A percentile compares a stretch with the other conserved stretches of the same genome.
phyloP scores from a whole-genome alignment of 2,329 filamentous ascomycete genomes.

The Cryphonectria radicalis region DNA sequence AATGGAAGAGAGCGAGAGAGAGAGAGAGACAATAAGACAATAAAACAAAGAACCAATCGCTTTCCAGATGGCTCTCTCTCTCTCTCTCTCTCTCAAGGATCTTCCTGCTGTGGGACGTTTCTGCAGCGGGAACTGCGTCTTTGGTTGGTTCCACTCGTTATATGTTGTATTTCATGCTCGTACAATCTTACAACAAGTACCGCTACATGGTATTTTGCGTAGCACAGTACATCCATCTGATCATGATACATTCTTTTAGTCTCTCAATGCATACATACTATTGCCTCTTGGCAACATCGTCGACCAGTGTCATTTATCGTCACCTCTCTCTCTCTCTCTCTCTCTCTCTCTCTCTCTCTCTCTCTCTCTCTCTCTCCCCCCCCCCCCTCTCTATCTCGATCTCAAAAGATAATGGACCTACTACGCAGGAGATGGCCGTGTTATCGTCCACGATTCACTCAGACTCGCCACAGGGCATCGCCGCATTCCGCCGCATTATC shows the following conservation, averaged over 20 bases:
- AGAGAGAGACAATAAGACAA: neutral
- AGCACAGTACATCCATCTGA: neutral
- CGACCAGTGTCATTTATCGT: neutral
- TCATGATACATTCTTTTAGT: neutral
- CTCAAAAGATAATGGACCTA: neutral
- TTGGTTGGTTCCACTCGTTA: neutral
- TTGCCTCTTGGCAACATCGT: neutral
- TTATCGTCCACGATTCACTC: neutral
- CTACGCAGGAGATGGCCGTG: neutral
- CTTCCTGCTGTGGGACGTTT: neutral
- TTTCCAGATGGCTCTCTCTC: neutral
- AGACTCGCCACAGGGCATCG: neutral
- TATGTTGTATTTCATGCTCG: neutral
- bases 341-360: too few species aligned
- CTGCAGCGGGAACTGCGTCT: neutral
- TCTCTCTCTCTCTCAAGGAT: neutral
- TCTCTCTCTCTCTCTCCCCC: neutral
- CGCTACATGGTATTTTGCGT: neutral
- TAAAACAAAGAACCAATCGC: neutral
- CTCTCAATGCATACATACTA: neutral
- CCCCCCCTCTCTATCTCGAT: too few species aligned
- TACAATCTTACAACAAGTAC: neutral
- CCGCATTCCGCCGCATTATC: neutral
- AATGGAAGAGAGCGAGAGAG: neutral
- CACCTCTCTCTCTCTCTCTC: neutral